These are phyloP conservation scores for Hyaloraphidium curvatum DNA, from an alignment of 192 early-diverging fungal species.

Conservation along the genomic window DNA sequence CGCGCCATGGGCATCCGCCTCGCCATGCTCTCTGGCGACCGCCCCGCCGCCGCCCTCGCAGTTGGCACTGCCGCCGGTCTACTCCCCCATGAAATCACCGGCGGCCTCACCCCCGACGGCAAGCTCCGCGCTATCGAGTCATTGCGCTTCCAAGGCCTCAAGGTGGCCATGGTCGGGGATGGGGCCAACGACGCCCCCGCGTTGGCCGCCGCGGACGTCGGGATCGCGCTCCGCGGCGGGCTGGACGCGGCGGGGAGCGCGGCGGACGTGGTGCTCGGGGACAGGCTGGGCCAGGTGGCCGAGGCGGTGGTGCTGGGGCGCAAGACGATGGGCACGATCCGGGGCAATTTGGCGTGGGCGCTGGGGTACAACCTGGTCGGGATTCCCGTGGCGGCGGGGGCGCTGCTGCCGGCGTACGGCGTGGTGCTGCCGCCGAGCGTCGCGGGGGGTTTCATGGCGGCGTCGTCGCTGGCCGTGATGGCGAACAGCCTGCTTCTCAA, in stretches of 20 bases:
- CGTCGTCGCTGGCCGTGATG: too few species aligned
- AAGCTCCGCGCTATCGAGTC: too few species aligned
- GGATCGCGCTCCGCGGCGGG: constrained; percentile 69
- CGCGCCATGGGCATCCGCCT: constrained; percentile 22
- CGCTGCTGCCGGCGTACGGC: constrained; percentile 54
- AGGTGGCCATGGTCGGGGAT: constrained; percentile 85
- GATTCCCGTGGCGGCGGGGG: constrained; percentile 79
- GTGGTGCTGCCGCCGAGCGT: too few species aligned
- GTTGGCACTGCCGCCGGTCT: constrained; percentile 19
- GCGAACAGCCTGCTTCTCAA: too few species aligned
- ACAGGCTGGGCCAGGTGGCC: neutral
- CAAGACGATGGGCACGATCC: neutral
- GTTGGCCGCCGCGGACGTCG: constrained; percentile 72
- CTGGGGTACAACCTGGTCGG: constrained; percentile 59
- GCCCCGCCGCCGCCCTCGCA: constrained; percentile 16
- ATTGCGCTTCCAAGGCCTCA: too few species aligned
- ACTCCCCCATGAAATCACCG: too few species aligned
- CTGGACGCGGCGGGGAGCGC: constrained; percentile 20
- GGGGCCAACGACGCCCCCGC: constrained; percentile 92
- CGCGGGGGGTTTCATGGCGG: too few species aligned
- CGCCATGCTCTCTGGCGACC: constrained; percentile 21
- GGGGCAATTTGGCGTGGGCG: neutral
- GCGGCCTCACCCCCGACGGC: too few species aligned
- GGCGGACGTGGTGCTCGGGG: neutral
- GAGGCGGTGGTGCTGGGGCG: neutral